These are phyloP conservation scores for Beauveria scarabaeidicola DNA, from an alignment of 2,329 filamentous ascomycete species.

Conservation along the genomic window DNA sequence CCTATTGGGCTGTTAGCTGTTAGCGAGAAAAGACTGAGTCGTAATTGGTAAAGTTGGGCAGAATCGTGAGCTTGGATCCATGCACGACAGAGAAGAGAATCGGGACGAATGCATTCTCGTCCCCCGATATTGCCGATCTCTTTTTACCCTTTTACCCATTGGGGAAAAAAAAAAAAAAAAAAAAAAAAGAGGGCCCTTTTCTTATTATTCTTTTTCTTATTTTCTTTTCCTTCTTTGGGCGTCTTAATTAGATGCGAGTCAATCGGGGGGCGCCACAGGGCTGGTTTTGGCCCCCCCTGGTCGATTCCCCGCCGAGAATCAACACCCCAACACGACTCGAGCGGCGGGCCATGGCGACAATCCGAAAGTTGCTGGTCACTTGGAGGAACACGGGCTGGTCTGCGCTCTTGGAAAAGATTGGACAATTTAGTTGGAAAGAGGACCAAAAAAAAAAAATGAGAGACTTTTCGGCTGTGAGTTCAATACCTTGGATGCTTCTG, in stretches of 20 bases:
- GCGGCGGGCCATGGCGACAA: no score
- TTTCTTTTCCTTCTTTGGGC: no score
- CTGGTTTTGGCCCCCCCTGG: background rate
- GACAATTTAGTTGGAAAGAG: background rate
- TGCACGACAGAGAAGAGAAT: background rate
- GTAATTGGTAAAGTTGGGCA: background rate
- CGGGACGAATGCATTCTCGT: background rate
- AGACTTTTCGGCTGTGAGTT: background rate
- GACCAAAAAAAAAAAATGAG: background rate
- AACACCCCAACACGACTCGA: background rate
- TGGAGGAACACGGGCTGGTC: no score
- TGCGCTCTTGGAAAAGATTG: background rate
- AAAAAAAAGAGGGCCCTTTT: background rate
- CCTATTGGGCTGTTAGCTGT: no score
- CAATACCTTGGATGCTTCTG: background rate
- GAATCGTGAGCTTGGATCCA: background rate
- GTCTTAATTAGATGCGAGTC: background rate
- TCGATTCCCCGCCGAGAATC: background rate
- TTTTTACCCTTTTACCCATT: no score
- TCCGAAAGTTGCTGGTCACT: no score
- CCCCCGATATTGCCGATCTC: background rate
- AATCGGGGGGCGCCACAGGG: background rate
- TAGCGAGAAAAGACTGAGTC: background rate
- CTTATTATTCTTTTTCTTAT: background rate
- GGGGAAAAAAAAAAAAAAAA: background rate